These are phyloP conservation scores for Trichosanthes truncata DNA, from an alignment of 306 rosid genomes.

Conservation along the genomic window DNA sequence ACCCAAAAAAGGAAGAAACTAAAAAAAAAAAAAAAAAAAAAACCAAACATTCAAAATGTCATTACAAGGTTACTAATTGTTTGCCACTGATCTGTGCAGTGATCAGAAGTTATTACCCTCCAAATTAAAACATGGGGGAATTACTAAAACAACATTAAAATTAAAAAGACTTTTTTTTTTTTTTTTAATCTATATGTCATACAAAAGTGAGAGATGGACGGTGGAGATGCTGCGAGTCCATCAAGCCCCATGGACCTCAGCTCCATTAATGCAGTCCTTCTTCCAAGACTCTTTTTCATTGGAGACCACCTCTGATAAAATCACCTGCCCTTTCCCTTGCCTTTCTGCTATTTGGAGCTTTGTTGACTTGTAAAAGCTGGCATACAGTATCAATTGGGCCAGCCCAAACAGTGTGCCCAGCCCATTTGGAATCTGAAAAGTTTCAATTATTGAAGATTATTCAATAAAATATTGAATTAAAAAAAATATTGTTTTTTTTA, in stretches of 20 bases:
- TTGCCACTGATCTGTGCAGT: not conserved
- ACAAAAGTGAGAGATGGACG: not conserved
- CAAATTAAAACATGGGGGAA: not conserved
- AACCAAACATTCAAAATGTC: not conserved
- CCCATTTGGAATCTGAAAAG: constrained; percentile 76
- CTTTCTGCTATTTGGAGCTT: constrained; percentile 40
- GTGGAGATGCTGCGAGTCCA: not conserved
- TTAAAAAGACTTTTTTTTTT: too few species aligned
- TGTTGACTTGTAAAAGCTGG: constrained; percentile 66
- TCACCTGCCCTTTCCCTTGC: constrained; percentile 22
- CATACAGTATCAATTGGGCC: constrained; percentile 65
- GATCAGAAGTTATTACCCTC: not conserved
- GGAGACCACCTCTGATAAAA: constrained; percentile 23
- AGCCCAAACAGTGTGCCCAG: constrained; percentile 44
- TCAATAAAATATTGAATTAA: not conserved
- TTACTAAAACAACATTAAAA: not conserved
- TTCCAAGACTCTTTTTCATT: not conserved
- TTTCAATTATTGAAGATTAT: not conserved
- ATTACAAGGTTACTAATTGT: not conserved
- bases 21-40: not conserved
- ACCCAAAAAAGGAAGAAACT: not conserved
- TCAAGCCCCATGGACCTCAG: not conserved
- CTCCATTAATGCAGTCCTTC: not conserved
- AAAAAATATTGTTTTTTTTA: too few species aligned
- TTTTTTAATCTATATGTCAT: not conserved